A percentile compares a stretch with the other conserved stretches of the same genome.
phyloP scores from a whole-genome alignment of 495 filamentous ascomycete species.

The Talaromyces trachyspermus region DNA sequence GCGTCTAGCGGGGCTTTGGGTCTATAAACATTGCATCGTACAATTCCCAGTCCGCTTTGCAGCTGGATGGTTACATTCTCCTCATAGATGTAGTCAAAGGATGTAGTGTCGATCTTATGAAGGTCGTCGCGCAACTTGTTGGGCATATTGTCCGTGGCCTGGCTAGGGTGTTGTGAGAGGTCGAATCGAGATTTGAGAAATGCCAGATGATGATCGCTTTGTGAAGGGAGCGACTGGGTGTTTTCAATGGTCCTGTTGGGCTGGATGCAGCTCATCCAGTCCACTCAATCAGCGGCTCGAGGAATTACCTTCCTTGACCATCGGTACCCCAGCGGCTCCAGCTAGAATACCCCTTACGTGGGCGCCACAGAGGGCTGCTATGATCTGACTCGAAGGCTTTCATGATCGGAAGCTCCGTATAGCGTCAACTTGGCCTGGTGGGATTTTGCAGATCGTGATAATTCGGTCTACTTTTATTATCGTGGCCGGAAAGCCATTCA shows the following conservation, averaged over 20 bases:
- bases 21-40: slow-evolving; percentile 35
- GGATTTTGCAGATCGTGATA: neutral
- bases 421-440: neutral
- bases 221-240: neutral
- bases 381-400: neutral
- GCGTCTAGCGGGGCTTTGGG: slow-evolving; percentile 21
- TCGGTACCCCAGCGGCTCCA: neutral
- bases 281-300: neutral
- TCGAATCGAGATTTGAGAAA: neutral
- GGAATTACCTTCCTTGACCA: neutral
- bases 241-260: neutral
- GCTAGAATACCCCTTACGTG: neutral
- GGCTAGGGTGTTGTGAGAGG: neutral
- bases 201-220: neutral
- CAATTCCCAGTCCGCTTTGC: slow-evolving; percentile 27
- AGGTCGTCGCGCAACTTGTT: neutral
- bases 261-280: neutral
- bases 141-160: neutral
- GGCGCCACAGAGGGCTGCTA: neutral
- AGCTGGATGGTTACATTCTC: slow-evolving; percentile 29
- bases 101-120: slow-evolving; percentile 17
- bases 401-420: neutral
- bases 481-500: neutral
- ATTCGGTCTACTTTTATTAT: neutral
- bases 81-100: slow-evolving; percentile 32